Base-by-base conservation (phyloP, 768 basidiomycete genomes). In the Tulasnella sp. region DNA sequence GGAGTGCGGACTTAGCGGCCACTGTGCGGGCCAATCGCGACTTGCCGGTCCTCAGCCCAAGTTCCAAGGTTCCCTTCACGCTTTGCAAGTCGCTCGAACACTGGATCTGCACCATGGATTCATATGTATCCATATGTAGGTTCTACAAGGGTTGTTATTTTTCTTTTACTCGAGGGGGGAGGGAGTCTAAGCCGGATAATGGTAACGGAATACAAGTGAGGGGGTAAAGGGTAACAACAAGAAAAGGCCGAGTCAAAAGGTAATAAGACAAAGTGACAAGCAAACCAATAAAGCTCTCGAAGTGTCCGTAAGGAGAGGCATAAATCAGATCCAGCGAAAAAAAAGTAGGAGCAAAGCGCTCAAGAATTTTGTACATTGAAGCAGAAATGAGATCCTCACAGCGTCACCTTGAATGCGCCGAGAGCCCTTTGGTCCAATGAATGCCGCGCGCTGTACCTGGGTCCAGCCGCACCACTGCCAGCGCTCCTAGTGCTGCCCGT, bases 321-420 rank as follows among this genome's bases (percentile, higher is more conserved):
- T 36, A 74, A 42, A 7, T 36, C 52, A 52, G n/a, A 74, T 74
- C 39, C 40, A 42, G n/a, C n/a, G n/a, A n/a, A n/a, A n/a, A n/a
- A n/a, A 42, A 74, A 10, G 44, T 7, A 74, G 40, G 40, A 74
- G 74, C 27, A 52, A n/a, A 52, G 24, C n/a, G 52, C 52, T 52
- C 52, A n/a, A 52, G 52, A 52, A 52, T 52, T 52, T 52, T 52
- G 52, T 52, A 52, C 52, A 52, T 24, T 46, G 52, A 52, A 52
- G 52, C 52, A 7, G n/a, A 52, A 52, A 52, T 52, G n/a, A 52
- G 52, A 52, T 52, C 52, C 52, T 52, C 52, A 52, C 52, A 52
- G 52, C 52, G 52, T 52, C 52, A 52, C 52, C 52, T 52, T 78
- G 71, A 78, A 78, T 36, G 77, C 77, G 38, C 77, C 77, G 58